phyloP scores from a whole-genome alignment of 345 rosid genomes.

The Gossypium herbaceum region DNA sequence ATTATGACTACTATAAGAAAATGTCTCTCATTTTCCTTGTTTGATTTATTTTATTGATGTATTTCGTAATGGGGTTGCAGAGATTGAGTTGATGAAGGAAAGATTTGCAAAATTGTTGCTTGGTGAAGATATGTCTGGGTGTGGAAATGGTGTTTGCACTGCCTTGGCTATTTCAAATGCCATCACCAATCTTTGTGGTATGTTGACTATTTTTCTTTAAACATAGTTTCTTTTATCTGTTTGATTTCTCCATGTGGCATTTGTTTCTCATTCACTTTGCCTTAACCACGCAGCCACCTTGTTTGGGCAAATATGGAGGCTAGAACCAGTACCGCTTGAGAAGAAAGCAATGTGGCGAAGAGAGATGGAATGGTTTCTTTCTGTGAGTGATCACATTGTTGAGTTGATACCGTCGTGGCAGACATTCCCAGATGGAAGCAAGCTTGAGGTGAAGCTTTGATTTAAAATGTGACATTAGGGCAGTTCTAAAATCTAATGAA shows the following conservation, averaged over 20 bases:
- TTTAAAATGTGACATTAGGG: neutral
- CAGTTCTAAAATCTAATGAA: neutral
- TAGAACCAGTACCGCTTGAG: constrained; percentile 72
- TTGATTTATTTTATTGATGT: neutral
- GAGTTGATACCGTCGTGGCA: constrained; percentile 96
- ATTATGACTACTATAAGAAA: neutral
- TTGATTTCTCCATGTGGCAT: neutral
- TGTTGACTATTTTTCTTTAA: constrained; percentile 13
- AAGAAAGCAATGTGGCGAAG: constrained; percentile 97
- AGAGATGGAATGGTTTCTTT: constrained; percentile 95
- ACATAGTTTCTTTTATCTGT: constrained; percentile 3
- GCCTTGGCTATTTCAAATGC: constrained; percentile 95
- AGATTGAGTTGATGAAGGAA: constrained; percentile 94
- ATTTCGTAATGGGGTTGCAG: constrained; percentile 33
- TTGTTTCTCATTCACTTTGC: neutral
- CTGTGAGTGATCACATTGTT: constrained; percentile 90
- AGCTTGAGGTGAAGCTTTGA: constrained; percentile 71
- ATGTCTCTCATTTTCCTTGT: constrained; percentile 14
- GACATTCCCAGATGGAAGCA: constrained; percentile 90
- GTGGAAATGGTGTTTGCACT: constrained; percentile 92
- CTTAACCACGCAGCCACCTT: constrained; percentile 53
- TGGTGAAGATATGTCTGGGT: constrained; percentile 99
- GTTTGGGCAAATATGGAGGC: constrained; percentile 97
- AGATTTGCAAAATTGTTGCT: constrained; percentile 90
- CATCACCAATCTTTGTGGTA: constrained; percentile 96